phyloP scores from a whole-genome alignment of 179 eudicot genomes.

The Silene coronaria region DNA sequence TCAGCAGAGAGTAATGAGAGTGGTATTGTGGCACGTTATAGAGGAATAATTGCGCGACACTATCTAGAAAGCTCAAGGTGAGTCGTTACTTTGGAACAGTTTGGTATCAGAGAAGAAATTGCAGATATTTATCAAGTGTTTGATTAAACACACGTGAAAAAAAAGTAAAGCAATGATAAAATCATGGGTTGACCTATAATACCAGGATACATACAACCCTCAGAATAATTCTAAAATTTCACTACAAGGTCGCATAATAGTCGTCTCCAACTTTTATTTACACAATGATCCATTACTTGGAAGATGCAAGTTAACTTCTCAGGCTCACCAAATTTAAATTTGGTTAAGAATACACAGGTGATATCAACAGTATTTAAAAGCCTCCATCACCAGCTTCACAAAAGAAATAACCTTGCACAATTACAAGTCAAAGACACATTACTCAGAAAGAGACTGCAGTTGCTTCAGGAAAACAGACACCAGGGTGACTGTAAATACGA shows the following conservation, averaged over 20 bases:
- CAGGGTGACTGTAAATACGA: not conserved
- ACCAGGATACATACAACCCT: not conserved
- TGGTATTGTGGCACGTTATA: not conserved
- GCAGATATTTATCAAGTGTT: not conserved
- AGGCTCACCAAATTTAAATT: not conserved
- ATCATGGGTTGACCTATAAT: not conserved
- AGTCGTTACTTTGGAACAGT: not conserved
- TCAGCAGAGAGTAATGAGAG: not conserved
- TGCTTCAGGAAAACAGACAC: not conserved
- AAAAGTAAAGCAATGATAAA: not conserved
- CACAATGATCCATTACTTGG: constrained; percentile 1
- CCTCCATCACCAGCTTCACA: not conserved
- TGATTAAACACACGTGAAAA: not conserved
- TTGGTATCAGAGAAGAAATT: not conserved
- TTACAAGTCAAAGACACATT: not conserved
- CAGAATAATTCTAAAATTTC: not conserved
- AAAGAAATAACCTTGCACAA: not conserved
- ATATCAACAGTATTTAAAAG: too few relatives aligned
- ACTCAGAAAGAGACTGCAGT: not conserved
- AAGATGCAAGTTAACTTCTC: constrained; percentile 1
- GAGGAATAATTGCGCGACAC: not conserved
- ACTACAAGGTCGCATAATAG: not conserved
- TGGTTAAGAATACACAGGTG: not conserved
- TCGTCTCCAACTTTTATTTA: not conserved
- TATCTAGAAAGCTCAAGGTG: not conserved